phyloP scores from a whole-genome alignment of 1,139 yeast genomes.

The Suhomyces guaymorum region DNA sequence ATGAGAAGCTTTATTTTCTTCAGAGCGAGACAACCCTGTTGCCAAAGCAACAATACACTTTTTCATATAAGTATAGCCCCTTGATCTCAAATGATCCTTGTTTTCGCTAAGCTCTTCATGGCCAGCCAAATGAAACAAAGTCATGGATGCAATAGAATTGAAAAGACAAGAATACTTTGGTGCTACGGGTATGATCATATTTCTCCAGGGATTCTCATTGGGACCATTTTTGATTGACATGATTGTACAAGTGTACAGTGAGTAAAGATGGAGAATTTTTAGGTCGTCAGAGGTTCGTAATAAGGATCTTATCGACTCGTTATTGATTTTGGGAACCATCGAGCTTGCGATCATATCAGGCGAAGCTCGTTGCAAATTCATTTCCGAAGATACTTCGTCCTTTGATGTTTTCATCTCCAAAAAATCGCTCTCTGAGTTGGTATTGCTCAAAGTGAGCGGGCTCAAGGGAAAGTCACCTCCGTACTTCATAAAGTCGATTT shows the following conservation, averaged over 20 bases:
- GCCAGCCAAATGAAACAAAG: slow-evolving; percentile 61
- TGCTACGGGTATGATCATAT: slow-evolving; percentile 57
- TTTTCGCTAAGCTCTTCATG: slow-evolving; percentile 36
- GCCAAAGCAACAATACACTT: slow-evolving; percentile 59
- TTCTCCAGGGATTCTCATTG: slow-evolving; percentile 67
- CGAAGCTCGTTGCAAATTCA: not conserved
- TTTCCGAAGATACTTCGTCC: not conserved
- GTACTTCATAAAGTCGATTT: slow-evolving; percentile 11
- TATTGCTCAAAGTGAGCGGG: slow-evolving; percentile 28
- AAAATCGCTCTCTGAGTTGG: not conserved
- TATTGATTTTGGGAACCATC: slow-evolving; percentile 10
- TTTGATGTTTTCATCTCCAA: not conserved
- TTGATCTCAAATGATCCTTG: slow-evolving; percentile 41
- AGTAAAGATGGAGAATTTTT: slow-evolving; percentile 36
- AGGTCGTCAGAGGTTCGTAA: slow-evolving; percentile 33
- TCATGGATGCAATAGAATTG: slow-evolving; percentile 66
- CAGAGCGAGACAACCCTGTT: slow-evolving; percentile 47
- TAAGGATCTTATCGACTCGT: slow-evolving; percentile 16
- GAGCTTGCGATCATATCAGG: slow-evolving; percentile 2
- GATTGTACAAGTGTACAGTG: slow-evolving; percentile 57
- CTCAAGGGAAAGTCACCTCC: slow-evolving; percentile 31
- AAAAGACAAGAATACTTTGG: slow-evolving; percentile 53
- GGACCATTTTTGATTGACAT: slow-evolving; percentile 66
- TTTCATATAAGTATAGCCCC: slow-evolving; percentile 60
- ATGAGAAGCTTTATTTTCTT: slow-evolving; percentile 13